phyloP scores from a whole-genome alignment of 2,329 filamentous ascomycete genomes.

The Fusarium burgessii region DNA sequence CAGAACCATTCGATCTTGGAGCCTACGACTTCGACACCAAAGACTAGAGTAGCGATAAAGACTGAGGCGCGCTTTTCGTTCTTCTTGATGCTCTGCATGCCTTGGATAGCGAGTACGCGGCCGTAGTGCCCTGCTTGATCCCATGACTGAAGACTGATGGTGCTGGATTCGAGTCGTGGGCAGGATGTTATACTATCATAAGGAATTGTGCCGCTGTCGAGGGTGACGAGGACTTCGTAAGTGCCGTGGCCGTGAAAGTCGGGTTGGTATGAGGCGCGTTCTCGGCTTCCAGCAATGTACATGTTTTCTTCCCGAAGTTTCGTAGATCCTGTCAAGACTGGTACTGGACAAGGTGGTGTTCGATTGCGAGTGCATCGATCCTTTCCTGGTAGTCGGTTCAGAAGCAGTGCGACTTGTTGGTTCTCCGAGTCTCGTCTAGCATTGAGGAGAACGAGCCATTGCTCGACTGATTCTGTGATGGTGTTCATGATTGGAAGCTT shows the following conservation, averaged over 20 bases:
- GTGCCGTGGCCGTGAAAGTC: conserved; percentile 12
- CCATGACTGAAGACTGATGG: conserved; percentile 8
- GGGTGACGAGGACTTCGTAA: conserved; percentile 9
- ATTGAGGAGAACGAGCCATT: conserved; percentile 25
- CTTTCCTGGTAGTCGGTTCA: conserved; percentile 19
- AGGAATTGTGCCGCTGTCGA: conserved; percentile 9
- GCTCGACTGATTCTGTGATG: conserved; percentile 23
- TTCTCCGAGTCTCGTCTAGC: conserved; percentile 20
- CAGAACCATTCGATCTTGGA: conserved; percentile 24
- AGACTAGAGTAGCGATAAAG: conserved; percentile 19
- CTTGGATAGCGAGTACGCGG: conserved; percentile 15
- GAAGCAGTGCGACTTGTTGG: conserved; percentile 14
- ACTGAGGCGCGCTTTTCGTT: conserved; percentile 23
- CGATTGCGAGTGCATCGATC: conserved; percentile 20
- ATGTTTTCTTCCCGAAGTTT: conserved; percentile 19
- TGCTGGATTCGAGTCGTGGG: conserved; percentile 2
- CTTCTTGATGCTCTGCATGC: conserved; percentile 26
- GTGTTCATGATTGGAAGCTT: conserved; percentile 25
- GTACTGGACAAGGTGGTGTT: conserved; percentile 5
- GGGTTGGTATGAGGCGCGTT: conserved; percentile 4
- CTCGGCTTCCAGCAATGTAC: conserved; percentile 20
- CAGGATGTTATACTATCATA: conserved; percentile 21
- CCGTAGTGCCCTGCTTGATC: conserved; percentile 16
- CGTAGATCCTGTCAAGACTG: not conserved
- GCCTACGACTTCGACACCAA: conserved; percentile 3